Evolutionary conservation across 2,329 filamentous ascomycete genomes (phyloP), one percentile per base, ranked within the genome.

Genomic region (Claviceps africana): DNA sequence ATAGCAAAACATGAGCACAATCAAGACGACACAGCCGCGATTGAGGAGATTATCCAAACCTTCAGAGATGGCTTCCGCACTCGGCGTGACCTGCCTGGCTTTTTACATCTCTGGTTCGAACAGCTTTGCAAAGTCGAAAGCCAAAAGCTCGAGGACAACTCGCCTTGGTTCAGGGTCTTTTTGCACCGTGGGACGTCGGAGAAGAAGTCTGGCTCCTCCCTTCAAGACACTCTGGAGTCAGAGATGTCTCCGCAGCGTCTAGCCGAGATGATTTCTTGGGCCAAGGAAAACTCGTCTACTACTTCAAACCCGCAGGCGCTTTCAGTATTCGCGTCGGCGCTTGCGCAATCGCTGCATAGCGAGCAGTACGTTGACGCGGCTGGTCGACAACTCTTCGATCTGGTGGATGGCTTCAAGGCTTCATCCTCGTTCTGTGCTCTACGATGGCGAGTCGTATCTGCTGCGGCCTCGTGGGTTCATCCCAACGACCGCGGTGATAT

Each of bases 191-290:
- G 52, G 22, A 28, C 4, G 8, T 57, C 58, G 22, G 53, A 55
- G 0, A 51, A 57, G 2, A 53, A 60, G 21, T 53, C 35, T 15
- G 17, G 51, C 22, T 54, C 51, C 22, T 54, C 51, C 13, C 55
- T 58, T 46, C 60, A 54, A n/a, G 52, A 52, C 17, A 53, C 63
- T 37, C 58, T 77, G 17, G 70, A 75, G 53, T 64, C 67, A 13
- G 68, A 72, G 3, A 60, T 77, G 47, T 75, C 70, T 1, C 61
- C 66, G 3, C 64, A 67, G n/a, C 73, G 76, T 53, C 61, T 77
- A 7, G 48, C 64, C 2, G 68, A 68, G 6, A 54, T 76, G 4
- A 55, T 78, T 15, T 61, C 66, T n/a, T 73, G 72, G 71, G 56
- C 74, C 0, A 62, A 65, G 13, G 54, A 56, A 9, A 65, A 71